Evolutionary conservation across 495 filamentous ascomycete genomes (phyloP), one percentile per base, ranked within the genome.

Genomic region (Glonium stellatum): DNA sequence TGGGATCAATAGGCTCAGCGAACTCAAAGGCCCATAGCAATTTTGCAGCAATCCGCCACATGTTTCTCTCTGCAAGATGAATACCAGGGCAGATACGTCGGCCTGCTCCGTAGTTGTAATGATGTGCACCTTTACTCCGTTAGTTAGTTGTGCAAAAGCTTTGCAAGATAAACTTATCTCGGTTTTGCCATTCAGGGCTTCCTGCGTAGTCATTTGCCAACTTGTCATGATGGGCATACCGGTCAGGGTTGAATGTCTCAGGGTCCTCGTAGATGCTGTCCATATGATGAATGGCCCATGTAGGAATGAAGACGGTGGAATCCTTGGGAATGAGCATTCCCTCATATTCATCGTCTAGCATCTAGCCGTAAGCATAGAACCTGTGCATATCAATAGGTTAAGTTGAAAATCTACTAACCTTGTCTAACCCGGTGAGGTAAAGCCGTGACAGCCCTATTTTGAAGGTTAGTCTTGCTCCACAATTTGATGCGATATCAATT

Each of bases 251-350:
- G 47, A 50, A 50, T 21, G 18, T 23, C 11, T 50, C 47, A 11
- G 47, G 23, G 23, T 50, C 47, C 11, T n/a, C 47, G 47, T 50
- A 50, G 18, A 50, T 50, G 1, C n/a, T 11, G 47, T 50, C 47
- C n/a, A 21, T 18, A 21, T 50, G 47, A 22, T 50, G 47, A 21
- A 50, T 50, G 3, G 47, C 47, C 47, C 47, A 50, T 18, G 47
- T 50, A 11, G 47, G 47, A 12, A 50, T 50, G 22, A 50, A 50
- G 47, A 50, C 21, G n/a, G 47, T 50, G 23, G 47, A 50, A 11
- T 50, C 21, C n/a, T 50, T 50, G 47, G 47, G 47, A 12, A 50
- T 50, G n/a, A 50, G 11, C 47, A 50, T 50, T n/a, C 47, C 47
- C 23, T 50, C 47, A 50, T 50, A 50, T 23, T 50, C 47, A 50